These are phyloP conservation scores for Cynara cardunculus DNA, from an alignment of 129 eudicot genomes.

Conservation along the genomic window DNA sequence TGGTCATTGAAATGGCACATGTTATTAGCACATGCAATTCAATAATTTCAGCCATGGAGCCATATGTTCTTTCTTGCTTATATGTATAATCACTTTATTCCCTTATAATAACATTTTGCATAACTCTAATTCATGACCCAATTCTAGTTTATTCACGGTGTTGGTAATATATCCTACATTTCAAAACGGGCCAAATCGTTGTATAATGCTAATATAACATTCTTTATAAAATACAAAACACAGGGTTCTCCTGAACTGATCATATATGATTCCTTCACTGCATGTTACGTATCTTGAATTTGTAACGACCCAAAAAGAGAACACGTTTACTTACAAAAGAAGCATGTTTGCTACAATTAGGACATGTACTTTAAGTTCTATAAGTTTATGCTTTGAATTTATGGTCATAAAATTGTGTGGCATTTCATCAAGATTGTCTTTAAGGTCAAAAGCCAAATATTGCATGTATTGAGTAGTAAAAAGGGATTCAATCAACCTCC, in stretches of 20 bases:
- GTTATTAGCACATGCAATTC: constrained; percentile 13
- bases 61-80: constrained; percentile 16
- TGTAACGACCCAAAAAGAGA: background rate
- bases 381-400: background rate
- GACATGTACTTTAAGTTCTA: constrained; percentile 8
- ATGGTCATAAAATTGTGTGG: constrained; percentile 13
- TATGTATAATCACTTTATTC: background rate
- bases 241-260: background rate
- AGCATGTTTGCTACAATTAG: constrained; percentile 10
- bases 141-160: background rate
- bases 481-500: constrained; percentile 29
- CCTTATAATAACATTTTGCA: background rate
- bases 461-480: constrained; percentile 12
- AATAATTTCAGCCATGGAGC: constrained; percentile 14
- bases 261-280: background rate
- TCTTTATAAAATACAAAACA: too few species aligned
- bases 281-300: background rate
- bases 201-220: background rate
- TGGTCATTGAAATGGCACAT: background rate
- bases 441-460: constrained; percentile 21
- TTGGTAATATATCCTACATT: background rate
- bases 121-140: background rate
- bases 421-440: constrained; percentile 4
- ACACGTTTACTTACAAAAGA: constrained; percentile 14
- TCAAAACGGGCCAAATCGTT: background rate